A percentile compares a stretch with the other conserved stretches of the same genome.
These are phyloP conservation scores for Pontederia paniculata DNA, from an alignment of 176 grass and related monocot genomes.

Conservation along the genomic window DNA sequence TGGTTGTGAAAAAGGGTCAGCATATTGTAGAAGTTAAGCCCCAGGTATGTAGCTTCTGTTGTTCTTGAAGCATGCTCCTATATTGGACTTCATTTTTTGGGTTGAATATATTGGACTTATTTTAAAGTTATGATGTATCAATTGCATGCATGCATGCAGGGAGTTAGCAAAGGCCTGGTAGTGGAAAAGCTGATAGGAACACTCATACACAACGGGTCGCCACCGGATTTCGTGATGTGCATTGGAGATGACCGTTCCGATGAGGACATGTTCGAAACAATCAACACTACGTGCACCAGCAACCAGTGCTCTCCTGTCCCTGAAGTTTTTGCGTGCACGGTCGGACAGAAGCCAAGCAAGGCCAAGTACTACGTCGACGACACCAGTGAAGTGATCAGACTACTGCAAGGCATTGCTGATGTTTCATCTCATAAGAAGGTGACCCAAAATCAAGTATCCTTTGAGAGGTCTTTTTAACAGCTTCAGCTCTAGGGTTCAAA, in stretches of 20 bases:
- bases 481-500: neutral
- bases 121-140: neutral
- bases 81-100: no score
- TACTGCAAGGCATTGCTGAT: constrained; percentile 37
- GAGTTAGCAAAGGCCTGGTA: constrained; percentile 66
- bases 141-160: constrained; percentile 25
- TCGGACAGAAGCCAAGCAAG: constrained; percentile 88
- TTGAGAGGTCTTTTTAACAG: constrained; percentile 29
- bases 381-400: constrained; percentile 54
- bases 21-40: constrained; percentile 96
- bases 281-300: constrained; percentile 34
- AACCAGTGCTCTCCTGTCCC: constrained; percentile 26
- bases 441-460: constrained; percentile 26
- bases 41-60: constrained; percentile 39
- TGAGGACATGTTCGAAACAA: constrained; percentile 93
- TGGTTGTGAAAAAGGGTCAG: constrained; percentile 73
- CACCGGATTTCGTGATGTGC: constrained; percentile 71
- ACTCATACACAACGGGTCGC: constrained; percentile 32
- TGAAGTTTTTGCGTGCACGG: constrained; percentile 77
- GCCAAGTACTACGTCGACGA: constrained; percentile 92
- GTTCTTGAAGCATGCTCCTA: neutral
- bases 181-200: constrained; percentile 60
- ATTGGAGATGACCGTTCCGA: constrained; percentile 82
- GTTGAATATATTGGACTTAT: constrained; percentile 3
- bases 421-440: constrained; percentile 15